These are phyloP conservation scores for Salvia rosmarinus DNA, from an alignment of 257 asterid species.

Conservation along the genomic window DNA sequence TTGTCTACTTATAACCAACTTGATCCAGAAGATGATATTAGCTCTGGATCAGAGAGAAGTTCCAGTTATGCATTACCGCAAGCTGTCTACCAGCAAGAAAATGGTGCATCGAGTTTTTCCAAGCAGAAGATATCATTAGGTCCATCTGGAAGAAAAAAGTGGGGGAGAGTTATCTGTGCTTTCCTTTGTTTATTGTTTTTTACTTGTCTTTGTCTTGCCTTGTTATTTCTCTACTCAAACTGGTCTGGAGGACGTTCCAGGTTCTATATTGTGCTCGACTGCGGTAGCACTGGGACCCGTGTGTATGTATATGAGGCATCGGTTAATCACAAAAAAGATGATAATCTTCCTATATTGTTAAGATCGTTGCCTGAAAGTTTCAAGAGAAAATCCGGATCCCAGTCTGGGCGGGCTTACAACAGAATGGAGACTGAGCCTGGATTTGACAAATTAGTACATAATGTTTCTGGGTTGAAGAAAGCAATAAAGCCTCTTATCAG, in stretches of 20 bases:
- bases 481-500: slow-evolving; percentile 72
- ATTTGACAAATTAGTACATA: slow-evolving; percentile 85
- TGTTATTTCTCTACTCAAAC: slow-evolving; percentile 53
- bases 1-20: slow-evolving; percentile 61
- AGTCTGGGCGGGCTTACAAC: slow-evolving; percentile 85
- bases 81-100: slow-evolving; percentile 52
- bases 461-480: slow-evolving; percentile 65
- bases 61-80: slow-evolving; percentile 43
- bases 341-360: slow-evolving; percentile 65
- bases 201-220: slow-evolving; percentile 52
- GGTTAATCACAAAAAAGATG: slow-evolving; percentile 53
- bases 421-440: slow-evolving; percentile 99
- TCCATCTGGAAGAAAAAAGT: slow-evolving; percentile 56
- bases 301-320: slow-evolving; percentile 87
- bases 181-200: slow-evolving; percentile 66
- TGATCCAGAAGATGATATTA: slow-evolving; percentile 60
- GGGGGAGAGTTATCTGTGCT: slow-evolving; percentile 53
- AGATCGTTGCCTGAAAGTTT: slow-evolving; percentile 82
- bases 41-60: slow-evolving; percentile 47
- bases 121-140: slow-evolving; percentile 62
- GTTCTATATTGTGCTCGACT: slow-evolving; percentile 85
- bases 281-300: slow-evolving; percentile 99
- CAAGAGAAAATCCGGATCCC: slow-evolving; percentile 58
- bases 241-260: slow-evolving; percentile 67
- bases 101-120: slow-evolving; percentile 70